Evolutionary conservation across 75 land plant species (phyloP).

Genomic region (Picea glauca): DNA sequence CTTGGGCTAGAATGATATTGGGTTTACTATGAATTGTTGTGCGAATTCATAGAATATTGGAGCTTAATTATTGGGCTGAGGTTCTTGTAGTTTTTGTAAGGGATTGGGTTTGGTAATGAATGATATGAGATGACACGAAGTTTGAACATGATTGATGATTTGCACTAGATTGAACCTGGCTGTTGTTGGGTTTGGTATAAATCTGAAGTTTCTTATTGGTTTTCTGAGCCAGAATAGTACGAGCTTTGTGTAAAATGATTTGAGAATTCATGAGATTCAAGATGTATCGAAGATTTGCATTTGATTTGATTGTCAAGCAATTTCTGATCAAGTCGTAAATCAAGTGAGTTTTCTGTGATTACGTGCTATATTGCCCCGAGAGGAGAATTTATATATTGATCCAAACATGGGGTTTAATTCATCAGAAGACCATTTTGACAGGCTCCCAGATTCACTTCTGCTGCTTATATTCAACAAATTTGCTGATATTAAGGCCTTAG

Average conservation of each 20-base stretch:
- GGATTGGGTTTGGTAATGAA: background rate
- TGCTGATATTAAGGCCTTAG: slow-evolving; percentile 21
- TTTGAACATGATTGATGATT: background rate
- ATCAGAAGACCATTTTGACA: slow-evolving; percentile 21
- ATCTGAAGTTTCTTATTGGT: no score
- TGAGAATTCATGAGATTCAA: background rate
- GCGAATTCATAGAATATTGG: background rate
- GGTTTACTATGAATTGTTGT: background rate
- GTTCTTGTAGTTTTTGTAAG: background rate
- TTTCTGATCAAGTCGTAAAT: background rate
- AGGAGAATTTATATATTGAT: background rate
- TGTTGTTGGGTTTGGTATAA: no score
- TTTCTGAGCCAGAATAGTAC: background rate
- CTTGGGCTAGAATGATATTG: background rate
- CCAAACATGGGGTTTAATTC: slow-evolving; percentile 3
- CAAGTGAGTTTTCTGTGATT: background rate
- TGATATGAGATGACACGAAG: background rate
- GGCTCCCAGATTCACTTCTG: slow-evolving; percentile 23
- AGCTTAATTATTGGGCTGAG: background rate
- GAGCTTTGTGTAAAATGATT: background rate
- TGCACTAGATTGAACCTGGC: background rate
- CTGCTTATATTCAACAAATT: slow-evolving; percentile 24
- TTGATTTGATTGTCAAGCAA: background rate
- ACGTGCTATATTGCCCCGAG: background rate
- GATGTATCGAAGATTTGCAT: background rate